These are phyloP conservation scores for Didymella lethalis DNA, from an alignment of 2,329 filamentous ascomycete species.

Conservation along the genomic window DNA sequence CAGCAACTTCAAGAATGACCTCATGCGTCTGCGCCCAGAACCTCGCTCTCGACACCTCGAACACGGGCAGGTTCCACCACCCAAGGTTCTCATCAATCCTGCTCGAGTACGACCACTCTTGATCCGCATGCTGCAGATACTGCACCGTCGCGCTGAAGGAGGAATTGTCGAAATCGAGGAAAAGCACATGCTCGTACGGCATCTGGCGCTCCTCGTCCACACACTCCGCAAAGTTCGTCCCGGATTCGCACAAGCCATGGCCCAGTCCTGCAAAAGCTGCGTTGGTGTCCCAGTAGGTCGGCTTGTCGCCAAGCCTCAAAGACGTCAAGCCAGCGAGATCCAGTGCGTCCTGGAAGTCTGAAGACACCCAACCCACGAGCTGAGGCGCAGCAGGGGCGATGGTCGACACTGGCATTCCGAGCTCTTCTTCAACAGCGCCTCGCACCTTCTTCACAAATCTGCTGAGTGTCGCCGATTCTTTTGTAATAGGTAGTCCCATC, in stretches of 20 bases:
- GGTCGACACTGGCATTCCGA: constrained; percentile 21
- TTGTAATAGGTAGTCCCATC: constrained; percentile 24
- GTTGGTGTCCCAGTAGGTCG: constrained; percentile 28
- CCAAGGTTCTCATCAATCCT: constrained; percentile 29
- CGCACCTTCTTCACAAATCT: constrained; percentile 28
- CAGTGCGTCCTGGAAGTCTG: constrained; percentile 31
- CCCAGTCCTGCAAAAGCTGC: constrained; percentile 33
- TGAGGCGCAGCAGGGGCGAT: constrained; percentile 32
- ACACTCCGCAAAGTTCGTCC: constrained; percentile 16
- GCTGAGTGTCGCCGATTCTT: constrained; percentile 29
- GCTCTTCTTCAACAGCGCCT: constrained; percentile 25
- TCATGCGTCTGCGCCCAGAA: constrained; percentile 38
- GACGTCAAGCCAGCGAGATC: constrained; percentile 26
- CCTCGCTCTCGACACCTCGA: constrained; percentile 31
- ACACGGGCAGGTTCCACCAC: constrained; percentile 39
- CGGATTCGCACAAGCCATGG: constrained; percentile 26
- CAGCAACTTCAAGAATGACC: constrained; percentile 26
- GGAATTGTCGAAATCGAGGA: constrained; percentile 38
- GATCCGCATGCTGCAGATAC: constrained; percentile 17
- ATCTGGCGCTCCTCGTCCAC: constrained; percentile 14
- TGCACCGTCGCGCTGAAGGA: constrained; percentile 37
- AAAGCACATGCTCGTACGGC: constrained; percentile 30
- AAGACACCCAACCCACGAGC: constrained; percentile 16
- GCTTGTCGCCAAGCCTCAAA: constrained; percentile 6
- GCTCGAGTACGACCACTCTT: constrained; percentile 19